Conservation (phyloP, 768 basidiomycete species). For the Cystoderma amianthinum region DNA sequence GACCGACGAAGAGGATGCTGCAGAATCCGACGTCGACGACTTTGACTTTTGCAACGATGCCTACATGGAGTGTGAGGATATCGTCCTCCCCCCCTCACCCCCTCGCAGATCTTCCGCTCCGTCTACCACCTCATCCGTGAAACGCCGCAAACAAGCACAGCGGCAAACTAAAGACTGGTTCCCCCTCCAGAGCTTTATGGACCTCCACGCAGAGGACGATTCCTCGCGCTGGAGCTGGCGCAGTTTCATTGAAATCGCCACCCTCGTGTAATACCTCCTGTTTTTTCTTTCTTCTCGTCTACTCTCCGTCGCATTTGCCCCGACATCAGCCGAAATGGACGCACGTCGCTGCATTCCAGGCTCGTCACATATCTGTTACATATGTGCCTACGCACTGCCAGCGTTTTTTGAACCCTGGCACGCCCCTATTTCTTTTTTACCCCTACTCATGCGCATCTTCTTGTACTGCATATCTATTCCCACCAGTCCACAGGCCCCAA, state of each 20-base stretch:
- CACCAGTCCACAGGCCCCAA: too few species aligned
- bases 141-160: constrained; percentile 6
- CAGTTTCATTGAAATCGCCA: constrained; percentile 55
- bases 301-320: too few species aligned
- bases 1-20: constrained; percentile 60
- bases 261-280: neutral
- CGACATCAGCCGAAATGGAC: too few species aligned
- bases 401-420: too few species aligned
- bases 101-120: constrained; percentile 3
- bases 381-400: too few species aligned
- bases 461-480: too few species aligned
- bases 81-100: constrained; percentile 21
- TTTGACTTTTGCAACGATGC: constrained; percentile 15
- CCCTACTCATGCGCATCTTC: too few species aligned
- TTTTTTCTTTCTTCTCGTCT: too few species aligned
- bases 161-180: constrained; percentile 39
- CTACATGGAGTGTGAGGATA: constrained; percentile 28
- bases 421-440: too few species aligned
- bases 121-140: constrained; percentile 8
- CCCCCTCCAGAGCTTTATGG: constrained; percentile 59
- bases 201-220: constrained; percentile 42
- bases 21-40: constrained; percentile 29
- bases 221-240: constrained; percentile 47
- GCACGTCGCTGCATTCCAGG: too few species aligned
- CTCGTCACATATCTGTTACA: too few species aligned